Evolutionary conservation across 257 asterid species (phyloP).

Genomic region (Cinchona pubescens): DNA sequence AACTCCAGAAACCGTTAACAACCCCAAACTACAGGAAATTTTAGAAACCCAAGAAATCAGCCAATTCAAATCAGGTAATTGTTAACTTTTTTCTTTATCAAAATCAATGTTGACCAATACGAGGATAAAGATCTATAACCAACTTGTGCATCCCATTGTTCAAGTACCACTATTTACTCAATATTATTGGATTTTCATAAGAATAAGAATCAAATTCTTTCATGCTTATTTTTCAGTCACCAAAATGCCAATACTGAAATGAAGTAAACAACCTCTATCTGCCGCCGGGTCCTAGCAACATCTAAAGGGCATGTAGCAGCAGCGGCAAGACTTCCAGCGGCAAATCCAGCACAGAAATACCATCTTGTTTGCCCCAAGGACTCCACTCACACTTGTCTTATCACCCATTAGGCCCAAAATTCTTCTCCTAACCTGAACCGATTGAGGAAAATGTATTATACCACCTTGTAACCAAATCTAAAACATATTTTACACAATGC

Average conservation of each 20-base stretch:
- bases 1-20: background rate
- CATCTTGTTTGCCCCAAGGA: conserved; percentile 80
- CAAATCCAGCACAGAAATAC: conserved; percentile 67
- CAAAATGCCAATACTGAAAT: background rate
- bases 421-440: conserved; percentile 60
- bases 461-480: background rate
- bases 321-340: conserved; percentile 87
- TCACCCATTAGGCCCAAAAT: conserved; percentile 49
- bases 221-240: background rate
- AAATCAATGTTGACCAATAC: background rate
- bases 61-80: background rate
- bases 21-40: background rate
- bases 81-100: background rate
- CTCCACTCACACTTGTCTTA: conserved; percentile 41
- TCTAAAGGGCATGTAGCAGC: conserved; percentile 76
- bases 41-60: background rate
- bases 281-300: conserved; percentile 80
- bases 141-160: background rate
- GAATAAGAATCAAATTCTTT: background rate
- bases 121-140: too few species aligned
- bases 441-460: conserved; percentile 12
- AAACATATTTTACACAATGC: background rate
- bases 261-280: conserved; percentile 61
- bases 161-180: background rate
- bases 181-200: background rate